Base-by-base conservation (phyloP, 345 rosid species). In the Zanthoxylum bungeanum region DNA sequence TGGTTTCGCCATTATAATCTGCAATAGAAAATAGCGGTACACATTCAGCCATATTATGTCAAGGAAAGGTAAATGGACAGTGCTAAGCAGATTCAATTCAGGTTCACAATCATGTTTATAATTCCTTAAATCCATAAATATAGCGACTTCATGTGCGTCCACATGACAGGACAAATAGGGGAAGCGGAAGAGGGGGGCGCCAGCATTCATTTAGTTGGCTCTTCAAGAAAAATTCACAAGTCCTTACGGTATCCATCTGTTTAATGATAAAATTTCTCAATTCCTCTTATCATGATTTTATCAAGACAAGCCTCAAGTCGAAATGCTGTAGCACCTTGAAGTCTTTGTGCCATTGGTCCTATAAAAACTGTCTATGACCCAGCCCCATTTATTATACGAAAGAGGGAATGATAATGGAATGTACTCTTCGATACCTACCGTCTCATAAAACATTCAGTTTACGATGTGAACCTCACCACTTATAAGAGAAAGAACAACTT, bases 1-100 rank as follows among this genome's bases (percentile, higher is more conserved):
- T 76, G 90, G 97, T 81, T 91, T 93, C 25, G 96, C 88, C 97
- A 96, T 96, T 73, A 88, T 89, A 72, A 96, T 93, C 99, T 96
- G 88, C 81, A 53, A 30, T 7, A 46, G 39, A 60, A n/a, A 73
- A 21, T 69, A 17, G 22, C n/a, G 53, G 33, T 60, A 19, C 57
- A 59, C 42, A 5, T n/a, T 63, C n/a, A 58, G 33, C 37, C 9
- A 28, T 37, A 10, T 16, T 47, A 52, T 5, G 36, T 3, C n/a
- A 34, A 12, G 8, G 1, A 3, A 16, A 10, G 9, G 19, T 24
- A 19, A 55, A 44, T 62, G 28, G 64, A 61, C 55, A 60, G 0
- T 19, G 31, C 52, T 25, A 30, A 21, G 6, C 21, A 14, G 30
- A 24, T 21, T 62, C 22, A 6, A 11, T 61, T 53, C 60, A 16